Evolutionary conservation across 2,329 filamentous ascomycete species (phyloP).

Genomic region (Fusarium domesticum): DNA sequence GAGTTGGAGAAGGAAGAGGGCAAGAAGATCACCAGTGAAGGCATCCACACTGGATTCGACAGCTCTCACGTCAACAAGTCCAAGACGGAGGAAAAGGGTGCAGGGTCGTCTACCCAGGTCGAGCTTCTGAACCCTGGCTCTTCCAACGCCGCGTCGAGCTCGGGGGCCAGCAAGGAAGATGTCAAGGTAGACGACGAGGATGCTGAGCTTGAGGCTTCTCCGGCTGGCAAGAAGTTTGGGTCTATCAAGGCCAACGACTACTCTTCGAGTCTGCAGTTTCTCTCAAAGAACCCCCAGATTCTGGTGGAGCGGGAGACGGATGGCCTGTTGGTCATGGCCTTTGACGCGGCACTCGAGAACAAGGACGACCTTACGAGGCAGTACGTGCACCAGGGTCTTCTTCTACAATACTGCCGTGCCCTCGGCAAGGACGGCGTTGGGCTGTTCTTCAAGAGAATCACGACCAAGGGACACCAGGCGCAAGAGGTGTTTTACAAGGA

Average conservation of each 20-base stretch:
- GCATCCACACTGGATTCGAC: slow-evolving; percentile 85
- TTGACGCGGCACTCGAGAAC: slow-evolving; percentile 78
- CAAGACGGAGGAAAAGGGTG: slow-evolving; percentile 43
- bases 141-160: slow-evolving; percentile 14
- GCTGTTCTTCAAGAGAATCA: slow-evolving; percentile 95
- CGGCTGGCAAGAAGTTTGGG: slow-evolving; percentile 76
- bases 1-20: slow-evolving; percentile 81
- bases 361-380: slow-evolving; percentile 75
- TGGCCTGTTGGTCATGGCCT: slow-evolving; percentile 84
- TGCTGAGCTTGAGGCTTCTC: slow-evolving; percentile 71
- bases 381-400: slow-evolving; percentile 87
- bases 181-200: slow-evolving; percentile 57
- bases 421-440: slow-evolving; percentile 84
- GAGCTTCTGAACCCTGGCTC: slow-evolving; percentile 75
- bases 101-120: slow-evolving; percentile 52
- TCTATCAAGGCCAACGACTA: slow-evolving; percentile 76
- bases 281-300: slow-evolving; percentile 74
- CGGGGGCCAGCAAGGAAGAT: slow-evolving; percentile 13
- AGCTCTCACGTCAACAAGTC: slow-evolving; percentile 75
- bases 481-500: slow-evolving; percentile 90
- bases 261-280: slow-evolving; percentile 68
- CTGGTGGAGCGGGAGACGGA: slow-evolving; percentile 85
- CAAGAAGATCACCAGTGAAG: slow-evolving; percentile 91
- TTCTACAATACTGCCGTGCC: slow-evolving; percentile 92
- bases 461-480: slow-evolving; percentile 83